A percentile compares a stretch with the other conserved stretches of the same genome.
Evolutionary conservation across 495 filamentous ascomycete genomes (phyloP).

Genomic region (Aspergillus olivimuriae): DNA sequence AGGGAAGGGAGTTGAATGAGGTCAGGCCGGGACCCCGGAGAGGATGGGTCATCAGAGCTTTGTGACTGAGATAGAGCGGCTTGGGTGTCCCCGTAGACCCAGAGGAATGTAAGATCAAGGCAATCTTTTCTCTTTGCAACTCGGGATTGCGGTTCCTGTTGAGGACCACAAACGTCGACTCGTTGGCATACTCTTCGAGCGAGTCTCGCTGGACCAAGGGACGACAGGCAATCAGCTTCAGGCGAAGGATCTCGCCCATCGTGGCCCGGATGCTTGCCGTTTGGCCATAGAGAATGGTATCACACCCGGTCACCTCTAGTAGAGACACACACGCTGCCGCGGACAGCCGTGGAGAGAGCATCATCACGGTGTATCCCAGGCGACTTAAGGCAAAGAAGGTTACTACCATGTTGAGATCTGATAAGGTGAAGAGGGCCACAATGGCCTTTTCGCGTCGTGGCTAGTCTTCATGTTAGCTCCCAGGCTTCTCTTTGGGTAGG

Average conservation of each 20-base stretch:
- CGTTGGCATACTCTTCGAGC: slow-evolving; percentile 4
- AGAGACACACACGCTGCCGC: slow-evolving; percentile 46
- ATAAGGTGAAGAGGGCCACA: slow-evolving; percentile 50
- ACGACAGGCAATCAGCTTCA: slow-evolving; percentile 28
- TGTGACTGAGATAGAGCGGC: slow-evolving; percentile 37
- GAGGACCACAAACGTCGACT: slow-evolving; percentile 26
- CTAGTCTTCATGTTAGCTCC: slow-evolving; percentile 7
- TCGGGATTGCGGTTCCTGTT: slow-evolving; percentile 25
- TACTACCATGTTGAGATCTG: slow-evolving; percentile 50
- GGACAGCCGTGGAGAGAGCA: slow-evolving; percentile 52
- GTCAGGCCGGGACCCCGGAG: slow-evolving; percentile 30
- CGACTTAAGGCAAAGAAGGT: slow-evolving; percentile 53
- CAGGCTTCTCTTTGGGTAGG: background rate
- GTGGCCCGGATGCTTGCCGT: slow-evolving; percentile 34
- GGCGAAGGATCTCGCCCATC: slow-evolving; percentile 34
- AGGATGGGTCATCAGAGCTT: slow-evolving; percentile 33
- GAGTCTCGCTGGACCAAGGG: slow-evolving; percentile 20
- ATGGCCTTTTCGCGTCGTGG: slow-evolving; percentile 23
- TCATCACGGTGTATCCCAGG: slow-evolving; percentile 51
- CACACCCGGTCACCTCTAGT: slow-evolving; percentile 40
- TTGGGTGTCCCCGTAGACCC: slow-evolving; percentile 56
- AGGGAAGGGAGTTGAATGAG: slow-evolving; percentile 49
- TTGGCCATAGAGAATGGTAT: slow-evolving; percentile 36
- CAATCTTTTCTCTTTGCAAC: slow-evolving; percentile 24
- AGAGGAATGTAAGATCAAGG: slow-evolving; percentile 50